Evolutionary conservation across 331 rosid species (phyloP).

Genomic region (Malus hybrid): DNA sequence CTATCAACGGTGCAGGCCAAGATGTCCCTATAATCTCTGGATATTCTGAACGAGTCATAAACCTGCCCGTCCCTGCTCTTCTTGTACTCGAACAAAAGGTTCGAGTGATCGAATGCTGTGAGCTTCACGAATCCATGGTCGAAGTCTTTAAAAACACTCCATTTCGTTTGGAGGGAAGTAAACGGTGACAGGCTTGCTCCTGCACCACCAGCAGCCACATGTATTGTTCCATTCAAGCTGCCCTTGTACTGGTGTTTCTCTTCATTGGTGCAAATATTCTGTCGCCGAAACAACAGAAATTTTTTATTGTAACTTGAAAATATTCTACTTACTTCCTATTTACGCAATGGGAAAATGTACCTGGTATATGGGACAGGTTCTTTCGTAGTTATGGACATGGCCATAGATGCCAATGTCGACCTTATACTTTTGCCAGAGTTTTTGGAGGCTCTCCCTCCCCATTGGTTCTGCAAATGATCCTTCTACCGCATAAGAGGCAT

Average conservation of each 20-base stretch:
- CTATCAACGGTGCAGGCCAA: conserved; percentile 68
- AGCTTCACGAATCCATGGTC: conserved; percentile 59
- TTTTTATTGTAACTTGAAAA: no score
- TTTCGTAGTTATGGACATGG: conserved; percentile 74
- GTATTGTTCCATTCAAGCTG: conserved; percentile 62
- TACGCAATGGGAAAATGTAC: conserved; percentile 11
- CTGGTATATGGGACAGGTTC: conserved; percentile 85
- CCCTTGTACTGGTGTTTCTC: conserved; percentile 57
- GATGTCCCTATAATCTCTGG: conserved; percentile 60
- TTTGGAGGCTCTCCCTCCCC: conserved; percentile 76
- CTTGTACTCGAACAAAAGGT: conserved; percentile 68
- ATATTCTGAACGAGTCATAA: conserved; percentile 53
- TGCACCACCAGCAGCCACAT: conserved; percentile 69
- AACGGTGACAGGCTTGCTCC: conserved; percentile 59
- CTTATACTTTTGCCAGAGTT: conserved; percentile 72
- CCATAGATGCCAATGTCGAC: conserved; percentile 78
- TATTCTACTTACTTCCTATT: no score
- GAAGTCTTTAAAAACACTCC: conserved; percentile 61
- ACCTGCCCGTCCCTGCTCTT: conserved; percentile 71
- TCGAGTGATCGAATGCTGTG: conserved; percentile 61
- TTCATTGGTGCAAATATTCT: conserved; percentile 59
- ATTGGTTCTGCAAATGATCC: conserved; percentile 82
- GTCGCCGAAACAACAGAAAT: background rate
- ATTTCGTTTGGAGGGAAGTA: conserved; percentile 49
- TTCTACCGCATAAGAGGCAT: conserved; percentile 51